These are phyloP conservation scores for Flammula alnicola DNA, from an alignment of 1,284 basidiomycete genomes.

Conservation along the genomic window DNA sequence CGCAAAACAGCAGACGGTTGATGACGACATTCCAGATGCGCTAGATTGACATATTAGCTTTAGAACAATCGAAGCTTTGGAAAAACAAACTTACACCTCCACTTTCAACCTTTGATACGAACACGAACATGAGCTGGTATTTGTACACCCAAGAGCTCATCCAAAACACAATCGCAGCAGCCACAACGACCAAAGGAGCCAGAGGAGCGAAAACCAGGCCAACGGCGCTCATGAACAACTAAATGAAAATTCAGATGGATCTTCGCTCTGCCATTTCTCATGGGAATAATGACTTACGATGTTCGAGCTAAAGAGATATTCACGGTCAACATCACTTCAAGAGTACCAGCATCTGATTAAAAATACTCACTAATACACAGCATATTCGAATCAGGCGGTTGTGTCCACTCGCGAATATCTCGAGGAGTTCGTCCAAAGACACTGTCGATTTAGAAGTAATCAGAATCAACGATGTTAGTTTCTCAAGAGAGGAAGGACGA, in stretches of 20 bases:
- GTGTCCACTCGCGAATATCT: constrained; percentile 95
- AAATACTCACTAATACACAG: constrained; percentile 80
- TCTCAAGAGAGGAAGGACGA: constrained; percentile 4
- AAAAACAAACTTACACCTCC: constrained; percentile 71
- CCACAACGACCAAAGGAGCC: constrained; percentile 84
- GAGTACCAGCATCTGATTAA: no score
- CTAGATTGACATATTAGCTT: constrained; percentile 40
- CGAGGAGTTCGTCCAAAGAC: constrained; percentile 95
- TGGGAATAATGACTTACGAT: constrained; percentile 45
- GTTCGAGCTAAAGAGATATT: constrained; percentile 55
- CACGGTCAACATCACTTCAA: no score
- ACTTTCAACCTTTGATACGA: constrained; percentile 84
- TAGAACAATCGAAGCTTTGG: neutral
- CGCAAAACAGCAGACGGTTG: constrained; percentile 80
- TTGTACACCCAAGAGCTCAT: constrained; percentile 83
- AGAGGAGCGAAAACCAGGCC: constrained; percentile 91
- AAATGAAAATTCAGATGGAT: constrained; percentile 17
- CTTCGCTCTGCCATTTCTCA: neutral
- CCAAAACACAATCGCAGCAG: constrained; percentile 84
- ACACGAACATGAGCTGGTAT: constrained; percentile 95
- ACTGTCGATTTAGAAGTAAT: constrained; percentile 38
- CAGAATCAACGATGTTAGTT: neutral
- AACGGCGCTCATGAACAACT: constrained; percentile 88
- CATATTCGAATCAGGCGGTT: constrained; percentile 91
- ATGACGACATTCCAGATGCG: constrained; percentile 92